Evolutionary conservation across 192 early-diverging fungal species (phyloP), one percentile per base, ranked within the genome.

Genomic region (Coemansia aciculifera): DNA sequence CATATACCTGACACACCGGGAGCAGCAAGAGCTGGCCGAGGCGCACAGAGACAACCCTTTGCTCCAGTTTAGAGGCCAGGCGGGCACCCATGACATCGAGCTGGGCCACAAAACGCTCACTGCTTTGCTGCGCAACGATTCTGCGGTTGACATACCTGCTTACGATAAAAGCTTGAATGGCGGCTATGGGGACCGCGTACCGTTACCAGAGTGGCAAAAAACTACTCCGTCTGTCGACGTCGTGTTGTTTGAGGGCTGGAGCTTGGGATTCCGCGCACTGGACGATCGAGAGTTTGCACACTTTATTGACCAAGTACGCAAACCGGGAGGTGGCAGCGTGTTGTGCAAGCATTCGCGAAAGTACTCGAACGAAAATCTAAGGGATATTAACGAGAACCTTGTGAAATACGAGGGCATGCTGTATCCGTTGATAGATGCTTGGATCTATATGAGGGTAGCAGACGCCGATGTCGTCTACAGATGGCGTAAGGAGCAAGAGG

Each of bases 161-260:
- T 98, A 94, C 65, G 91, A 97, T 67, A 98, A 98, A 75, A 84
- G 88, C 23, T 56, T 90, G 34, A 54, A 89, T 59, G 62, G 81
- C 54, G 96, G 96, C 0, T 84, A 86, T 19, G 96, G 96, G 2
- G 94, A 98, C 68, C 86, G 93, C 10, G 21, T 86, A 0, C 85
- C 89, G 5, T n/a, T 44, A 23, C 49, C 64, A 5, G 39, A 87
- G 37, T 98, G 93, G 93, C 68, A 67, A 2, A 60, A 24, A 17
- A 83, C 81, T 0, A 42, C 65, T 5, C 71, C 81, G 12, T 90
- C 91, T 0, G 59, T 92, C 21, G 88, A 97, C 63, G 86, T 97
- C 44, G 80, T 98, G 19, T 71, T 98, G 36, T 91, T 97, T 69
- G 97, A 98, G 74, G 97, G 95, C 0, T 98, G 96, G 94, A 92